These are phyloP conservation scores for Leucocoprinus birnbaumii DNA, from an alignment of 768 basidiomycete species.

Conservation along the genomic window DNA sequence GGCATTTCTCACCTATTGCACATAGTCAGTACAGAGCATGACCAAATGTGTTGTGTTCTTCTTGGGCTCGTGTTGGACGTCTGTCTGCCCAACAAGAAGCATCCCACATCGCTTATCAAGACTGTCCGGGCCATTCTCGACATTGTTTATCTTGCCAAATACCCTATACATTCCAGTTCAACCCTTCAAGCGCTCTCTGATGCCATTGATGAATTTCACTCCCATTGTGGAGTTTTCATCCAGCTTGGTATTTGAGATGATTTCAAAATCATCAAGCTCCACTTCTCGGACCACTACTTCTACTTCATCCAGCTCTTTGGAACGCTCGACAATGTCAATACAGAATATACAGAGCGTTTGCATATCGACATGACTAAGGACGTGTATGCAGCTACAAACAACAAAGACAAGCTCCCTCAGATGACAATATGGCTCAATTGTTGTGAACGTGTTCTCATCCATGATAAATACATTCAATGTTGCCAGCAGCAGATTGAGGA, in stretches of 20 bases:
- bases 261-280: too few species aligned
- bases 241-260: too few species aligned
- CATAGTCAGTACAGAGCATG: conserved; percentile 32
- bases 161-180: conserved; percentile 21
- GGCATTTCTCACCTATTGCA: conserved; percentile 30
- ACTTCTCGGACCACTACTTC: too few species aligned
- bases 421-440: conserved; percentile 31
- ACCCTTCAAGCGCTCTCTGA: too few species aligned
- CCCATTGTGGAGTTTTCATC: too few species aligned
- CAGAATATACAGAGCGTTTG: conserved; percentile 27
- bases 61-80: conserved; percentile 26
- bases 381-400: conserved; percentile 21
- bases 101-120: conserved; percentile 14
- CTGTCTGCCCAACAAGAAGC: conserved; percentile 12
- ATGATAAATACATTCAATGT: too few species aligned
- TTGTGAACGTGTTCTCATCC: too few species aligned
- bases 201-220: too few species aligned
- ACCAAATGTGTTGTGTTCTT: conserved; percentile 29
- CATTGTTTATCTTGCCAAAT: conserved; percentile 36
- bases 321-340: conserved; percentile 29
- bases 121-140: conserved; percentile 31
- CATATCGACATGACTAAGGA: conserved; percentile 20
- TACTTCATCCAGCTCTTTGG: conserved; percentile 10
- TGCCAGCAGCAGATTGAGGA: too few species aligned
- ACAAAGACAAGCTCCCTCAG: conserved; percentile 27